These are phyloP conservation scores for Linum tenue DNA, from an alignment of 345 rosid genomes.

Conservation along the genomic window DNA sequence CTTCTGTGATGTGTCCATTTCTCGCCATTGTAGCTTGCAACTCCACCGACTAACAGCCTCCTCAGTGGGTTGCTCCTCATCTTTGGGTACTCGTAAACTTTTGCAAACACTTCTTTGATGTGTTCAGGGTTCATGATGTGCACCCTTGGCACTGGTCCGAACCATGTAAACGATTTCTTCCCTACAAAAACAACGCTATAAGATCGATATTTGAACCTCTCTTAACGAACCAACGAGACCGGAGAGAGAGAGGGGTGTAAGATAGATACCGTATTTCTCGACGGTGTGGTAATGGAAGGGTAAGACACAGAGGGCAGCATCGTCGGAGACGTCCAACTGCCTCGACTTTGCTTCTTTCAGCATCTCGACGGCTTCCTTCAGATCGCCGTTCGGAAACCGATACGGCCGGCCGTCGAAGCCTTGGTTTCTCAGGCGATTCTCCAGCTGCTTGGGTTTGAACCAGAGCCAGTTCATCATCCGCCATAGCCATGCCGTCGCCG, in stretches of 20 bases:
- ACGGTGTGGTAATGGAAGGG: slow-evolving; percentile 29
- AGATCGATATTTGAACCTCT: no score
- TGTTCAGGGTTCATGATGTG: background rate
- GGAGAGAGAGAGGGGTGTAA: no score
- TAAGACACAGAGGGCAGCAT: slow-evolving; percentile 24
- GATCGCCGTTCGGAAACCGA: slow-evolving; percentile 31
- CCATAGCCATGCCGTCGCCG: slow-evolving; percentile 9
- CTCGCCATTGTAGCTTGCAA: slow-evolving; percentile 27
- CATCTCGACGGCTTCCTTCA: slow-evolving; percentile 18
- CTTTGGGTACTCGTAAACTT: slow-evolving; percentile 19
- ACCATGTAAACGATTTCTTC: slow-evolving; percentile 1
- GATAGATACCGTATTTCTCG: slow-evolving; percentile 25
- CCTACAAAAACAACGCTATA: background rate
- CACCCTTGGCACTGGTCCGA: background rate
- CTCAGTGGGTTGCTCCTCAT: slow-evolving; percentile 19
- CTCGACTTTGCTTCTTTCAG: slow-evolving; percentile 22
- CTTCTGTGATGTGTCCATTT: slow-evolving; percentile 43
- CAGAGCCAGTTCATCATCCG: slow-evolving; percentile 32
- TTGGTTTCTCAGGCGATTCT: slow-evolving; percentile 31
- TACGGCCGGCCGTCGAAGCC: slow-evolving; percentile 40
- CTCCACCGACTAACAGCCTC: slow-evolving; percentile 25
- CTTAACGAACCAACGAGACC: no score
- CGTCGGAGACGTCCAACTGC: slow-evolving; percentile 27
- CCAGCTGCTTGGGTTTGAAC: slow-evolving; percentile 42
- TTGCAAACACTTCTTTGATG: background rate